Evolutionary conservation across 2,329 filamentous ascomycete genomes (phyloP).

Genomic region (Claviceps lovelessii): DNA sequence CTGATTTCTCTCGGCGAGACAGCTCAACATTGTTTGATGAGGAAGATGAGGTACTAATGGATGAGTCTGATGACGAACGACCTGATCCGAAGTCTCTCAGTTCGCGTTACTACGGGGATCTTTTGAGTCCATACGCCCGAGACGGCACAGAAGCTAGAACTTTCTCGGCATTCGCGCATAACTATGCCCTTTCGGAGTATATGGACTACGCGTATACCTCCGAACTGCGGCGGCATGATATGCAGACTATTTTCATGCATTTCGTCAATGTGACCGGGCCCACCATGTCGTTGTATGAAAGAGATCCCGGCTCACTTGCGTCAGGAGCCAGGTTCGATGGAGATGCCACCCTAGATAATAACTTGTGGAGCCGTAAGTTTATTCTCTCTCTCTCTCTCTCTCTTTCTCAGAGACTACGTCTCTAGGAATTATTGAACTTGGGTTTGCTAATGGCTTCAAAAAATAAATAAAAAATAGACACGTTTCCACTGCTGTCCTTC

Average conservation of each 20-base stretch:
- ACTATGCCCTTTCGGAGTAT: slow-evolving; percentile 48
- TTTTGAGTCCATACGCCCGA: slow-evolving; percentile 14
- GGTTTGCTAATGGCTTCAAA: neutral
- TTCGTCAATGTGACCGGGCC: slow-evolving; percentile 83
- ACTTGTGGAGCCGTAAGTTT: slow-evolving; percentile 47
- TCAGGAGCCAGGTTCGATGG: slow-evolving; percentile 40
- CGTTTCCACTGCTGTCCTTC: slow-evolving; percentile 69
- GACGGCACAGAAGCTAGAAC: slow-evolving; percentile 31
- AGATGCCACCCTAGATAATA: slow-evolving; percentile 48
- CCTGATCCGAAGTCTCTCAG: slow-evolving; percentile 14
- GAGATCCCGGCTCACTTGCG: slow-evolving; percentile 60
- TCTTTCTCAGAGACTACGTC: neutral
- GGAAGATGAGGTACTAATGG: slow-evolving; percentile 12
- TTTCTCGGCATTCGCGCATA: slow-evolving; percentile 34
- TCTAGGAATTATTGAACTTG: neutral
- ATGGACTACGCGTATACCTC: slow-evolving; percentile 49
- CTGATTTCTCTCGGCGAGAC: neutral
- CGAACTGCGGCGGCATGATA: slow-evolving; percentile 67
- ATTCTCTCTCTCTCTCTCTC: neutral
- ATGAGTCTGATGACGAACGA: slow-evolving; percentile 47
- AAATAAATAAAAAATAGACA: slow-evolving; percentile 34
- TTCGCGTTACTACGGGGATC: slow-evolving; percentile 20
- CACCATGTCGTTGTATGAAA: slow-evolving; percentile 74
- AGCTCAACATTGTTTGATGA: neutral
- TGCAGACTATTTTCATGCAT: slow-evolving; percentile 74